Conservation (phyloP, 2,329 filamentous ascomycete species). For the Cladophialophora psammophila region DNA sequence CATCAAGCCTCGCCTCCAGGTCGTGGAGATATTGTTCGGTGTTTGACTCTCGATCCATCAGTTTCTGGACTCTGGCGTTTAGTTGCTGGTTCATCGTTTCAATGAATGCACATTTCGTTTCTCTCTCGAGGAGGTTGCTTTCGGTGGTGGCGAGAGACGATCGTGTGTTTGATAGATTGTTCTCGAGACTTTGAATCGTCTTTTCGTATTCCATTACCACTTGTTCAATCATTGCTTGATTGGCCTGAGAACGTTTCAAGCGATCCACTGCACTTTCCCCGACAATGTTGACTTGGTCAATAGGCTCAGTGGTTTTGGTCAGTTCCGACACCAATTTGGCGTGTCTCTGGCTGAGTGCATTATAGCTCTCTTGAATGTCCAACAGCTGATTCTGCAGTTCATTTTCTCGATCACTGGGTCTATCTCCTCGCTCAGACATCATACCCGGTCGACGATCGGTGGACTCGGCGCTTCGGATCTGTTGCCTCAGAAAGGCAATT, state of each 20-base stretch:
- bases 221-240: slow-evolving; percentile 93
- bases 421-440: slow-evolving; percentile 75
- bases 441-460: slow-evolving; percentile 63
- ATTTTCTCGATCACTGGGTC: slow-evolving; percentile 81
- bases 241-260: slow-evolving; percentile 92
- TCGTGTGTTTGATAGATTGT: slow-evolving; percentile 87
- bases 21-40: slow-evolving; percentile 94
- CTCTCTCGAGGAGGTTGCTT: slow-evolving; percentile 85
- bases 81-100: slow-evolving; percentile 93
- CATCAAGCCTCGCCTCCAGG: slow-evolving; percentile 87
- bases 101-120: slow-evolving; percentile 89
- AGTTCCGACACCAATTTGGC: slow-evolving; percentile 95
- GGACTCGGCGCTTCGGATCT: slow-evolving; percentile 84
- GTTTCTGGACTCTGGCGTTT: slow-evolving; percentile 87
- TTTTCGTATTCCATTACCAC: slow-evolving; percentile 98
- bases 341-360: slow-evolving; percentile 85
- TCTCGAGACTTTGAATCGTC: slow-evolving; percentile 92
- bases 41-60: slow-evolving; percentile 87
- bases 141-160: slow-evolving; percentile 83
- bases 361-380: slow-evolving; percentile 94
- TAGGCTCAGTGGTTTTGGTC: slow-evolving; percentile 77
- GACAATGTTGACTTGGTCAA: slow-evolving; percentile 61
- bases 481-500: slow-evolving; percentile 89
- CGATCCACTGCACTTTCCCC: slow-evolving; percentile 85
- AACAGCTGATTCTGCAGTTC: slow-evolving; percentile 94